Percentiles rank a stretch among this genome's conserved stretches.
phyloP scores from a whole-genome alignment of 2,329 filamentous ascomycete species.

The Claviceps citrina region DNA sequence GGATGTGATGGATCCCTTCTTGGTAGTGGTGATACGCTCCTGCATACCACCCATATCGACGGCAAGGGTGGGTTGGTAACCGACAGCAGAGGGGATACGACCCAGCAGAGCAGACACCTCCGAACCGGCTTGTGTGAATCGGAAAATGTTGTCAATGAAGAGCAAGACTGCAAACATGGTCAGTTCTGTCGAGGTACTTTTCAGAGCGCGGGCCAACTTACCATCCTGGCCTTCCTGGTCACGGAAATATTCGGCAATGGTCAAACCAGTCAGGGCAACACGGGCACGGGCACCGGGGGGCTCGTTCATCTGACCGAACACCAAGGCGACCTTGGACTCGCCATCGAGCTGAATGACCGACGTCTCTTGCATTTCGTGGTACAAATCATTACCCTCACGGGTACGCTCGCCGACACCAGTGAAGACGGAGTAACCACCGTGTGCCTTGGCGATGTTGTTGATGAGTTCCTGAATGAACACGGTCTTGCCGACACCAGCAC shows the following conservation, averaged over 20 bases:
- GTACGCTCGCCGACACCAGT: slow-evolving; percentile 99
- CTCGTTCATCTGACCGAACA: slow-evolving; percentile 99
- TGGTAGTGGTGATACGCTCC: slow-evolving; percentile 99
- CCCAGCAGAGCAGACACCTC: slow-evolving; percentile 98
- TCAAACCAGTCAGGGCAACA: slow-evolving; percentile 89
- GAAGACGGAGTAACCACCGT: slow-evolving; percentile 99
- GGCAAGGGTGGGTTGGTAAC: slow-evolving; percentile 97
- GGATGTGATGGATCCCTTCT: slow-evolving; percentile 98
- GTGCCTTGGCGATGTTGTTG: slow-evolving; percentile 99
- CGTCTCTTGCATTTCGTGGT: slow-evolving; percentile 99
- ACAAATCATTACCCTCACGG: slow-evolving; percentile 99
- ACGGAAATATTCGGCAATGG: slow-evolving; percentile 71
- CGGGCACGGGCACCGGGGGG: slow-evolving; percentile 97
- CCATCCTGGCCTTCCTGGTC: slow-evolving; percentile 70
- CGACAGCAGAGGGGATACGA: slow-evolving; percentile 99
- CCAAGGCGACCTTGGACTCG: slow-evolving; percentile 97
- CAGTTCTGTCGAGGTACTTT: background rate
- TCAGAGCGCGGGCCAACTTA: slow-evolving; percentile 24
- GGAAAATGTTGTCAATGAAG: slow-evolving; percentile 99
- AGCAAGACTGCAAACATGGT: slow-evolving; percentile 55
- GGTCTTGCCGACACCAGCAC: slow-evolving; percentile 99
- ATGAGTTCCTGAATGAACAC: slow-evolving; percentile 99
- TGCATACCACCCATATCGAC: slow-evolving; percentile 99
- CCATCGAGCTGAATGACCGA: slow-evolving; percentile 98
- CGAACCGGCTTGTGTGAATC: slow-evolving; percentile 98